phyloP scores from a whole-genome alignment of 2,329 filamentous ascomycete species.

The Mariannaea sp. region DNA sequence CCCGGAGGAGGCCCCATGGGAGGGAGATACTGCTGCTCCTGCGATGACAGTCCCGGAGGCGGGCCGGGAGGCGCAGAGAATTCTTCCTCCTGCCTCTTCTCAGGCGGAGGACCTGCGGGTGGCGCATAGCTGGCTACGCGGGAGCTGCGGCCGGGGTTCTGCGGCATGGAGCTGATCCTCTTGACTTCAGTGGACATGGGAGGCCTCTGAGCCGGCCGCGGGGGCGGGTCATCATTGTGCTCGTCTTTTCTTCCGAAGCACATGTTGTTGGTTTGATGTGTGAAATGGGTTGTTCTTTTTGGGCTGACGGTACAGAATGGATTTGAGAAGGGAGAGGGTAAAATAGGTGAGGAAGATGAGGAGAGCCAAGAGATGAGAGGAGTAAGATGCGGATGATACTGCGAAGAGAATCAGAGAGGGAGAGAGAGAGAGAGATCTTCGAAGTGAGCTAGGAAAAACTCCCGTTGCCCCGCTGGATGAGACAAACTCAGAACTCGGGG shows the following conservation, averaged over 20 bases:
- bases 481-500: too few relatives aligned
- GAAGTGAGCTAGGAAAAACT: too few relatives aligned
- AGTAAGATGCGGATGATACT: background rate
- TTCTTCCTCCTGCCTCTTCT: slow-evolving; percentile 11
- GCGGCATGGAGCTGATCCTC: slow-evolving; percentile 35
- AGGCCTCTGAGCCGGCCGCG: slow-evolving; percentile 46
- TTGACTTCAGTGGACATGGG: slow-evolving; percentile 36
- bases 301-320: slow-evolving; percentile 2
- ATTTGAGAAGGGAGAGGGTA: background rate
- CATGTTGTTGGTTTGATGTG: slow-evolving; percentile 42
- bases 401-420: too few relatives aligned
- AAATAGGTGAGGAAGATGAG: background rate
- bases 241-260: slow-evolving; percentile 56
- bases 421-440: too few relatives aligned
- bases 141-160: slow-evolving; percentile 26
- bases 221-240: slow-evolving; percentile 45
- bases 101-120: slow-evolving; percentile 40
- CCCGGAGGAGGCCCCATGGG: slow-evolving; percentile 42
- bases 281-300: too few relatives aligned
- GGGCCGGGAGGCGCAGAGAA: slow-evolving; percentile 41
- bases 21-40: slow-evolving; percentile 35
- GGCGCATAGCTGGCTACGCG: slow-evolving; percentile 36
- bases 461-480: too few relatives aligned
- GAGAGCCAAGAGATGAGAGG: too few relatives aligned
- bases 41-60: too few relatives aligned